A percentile compares a stretch with the other conserved stretches of the same genome.
Conservation (phyloP, 768 basidiomycete genomes). For the Suillus decipiens region DNA sequence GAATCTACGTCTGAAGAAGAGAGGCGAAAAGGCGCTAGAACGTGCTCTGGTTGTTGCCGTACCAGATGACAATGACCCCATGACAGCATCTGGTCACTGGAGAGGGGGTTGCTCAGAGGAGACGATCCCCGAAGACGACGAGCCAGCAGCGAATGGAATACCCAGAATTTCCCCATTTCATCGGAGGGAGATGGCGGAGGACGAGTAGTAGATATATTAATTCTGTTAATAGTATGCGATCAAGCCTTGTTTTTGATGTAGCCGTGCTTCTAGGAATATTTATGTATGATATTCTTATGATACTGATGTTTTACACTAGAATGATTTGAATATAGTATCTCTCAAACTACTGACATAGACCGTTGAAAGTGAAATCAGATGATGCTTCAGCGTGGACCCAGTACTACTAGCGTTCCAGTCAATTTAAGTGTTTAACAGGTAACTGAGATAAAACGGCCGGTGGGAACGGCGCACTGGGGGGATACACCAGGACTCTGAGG, state of each 20-base stretch:
- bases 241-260: constrained; percentile 11
- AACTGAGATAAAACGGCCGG: constrained; percentile 14
- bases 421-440: constrained; percentile 6
- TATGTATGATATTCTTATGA: constrained; percentile 32
- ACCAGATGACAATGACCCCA: constrained; percentile 34
- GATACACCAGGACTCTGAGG: no score
- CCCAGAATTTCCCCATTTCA: constrained; percentile 35
- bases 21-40: constrained; percentile 85
- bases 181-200: constrained; percentile 44
- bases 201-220: constrained; percentile 32
- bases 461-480: no score
- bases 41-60: constrained; percentile 45
- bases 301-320: constrained; percentile 8
- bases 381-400: constrained; percentile 15
- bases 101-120: constrained; percentile 45
- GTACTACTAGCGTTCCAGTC: constrained; percentile 16
- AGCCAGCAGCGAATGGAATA: constrained; percentile 31
- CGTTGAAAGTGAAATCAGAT: neutral
- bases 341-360: constrained; percentile 1
- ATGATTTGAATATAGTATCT: constrained; percentile 15
- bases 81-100: constrained; percentile 37
- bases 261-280: constrained; percentile 26
- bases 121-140: constrained; percentile 51
- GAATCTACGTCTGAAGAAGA: constrained; percentile 80
- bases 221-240: constrained; percentile 27